Evolutionary conservation across 2,329 filamentous ascomycete species (phyloP).

Genomic region (Fusarium mundagurra): DNA sequence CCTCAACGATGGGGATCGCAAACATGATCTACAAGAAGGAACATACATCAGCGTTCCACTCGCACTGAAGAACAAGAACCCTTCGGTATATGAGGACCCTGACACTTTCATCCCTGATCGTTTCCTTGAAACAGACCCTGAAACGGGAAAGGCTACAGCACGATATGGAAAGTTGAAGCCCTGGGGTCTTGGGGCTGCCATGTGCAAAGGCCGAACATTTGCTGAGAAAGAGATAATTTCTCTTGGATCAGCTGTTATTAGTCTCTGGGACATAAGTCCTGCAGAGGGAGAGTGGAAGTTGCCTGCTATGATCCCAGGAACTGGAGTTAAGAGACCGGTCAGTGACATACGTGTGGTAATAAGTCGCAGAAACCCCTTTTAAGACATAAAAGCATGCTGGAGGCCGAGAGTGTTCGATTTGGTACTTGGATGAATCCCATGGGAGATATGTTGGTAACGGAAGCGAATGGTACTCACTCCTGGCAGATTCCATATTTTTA

Average conservation of each 20-base stretch:
- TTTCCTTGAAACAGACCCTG: conserved; percentile 22
- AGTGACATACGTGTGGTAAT: conserved; percentile 31
- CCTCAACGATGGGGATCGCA: conserved; percentile 8
- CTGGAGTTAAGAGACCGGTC: conserved; percentile 23
- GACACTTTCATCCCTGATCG: conserved; percentile 34
- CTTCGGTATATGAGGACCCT: conserved; percentile 28
- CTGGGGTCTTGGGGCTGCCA: conserved; percentile 33
- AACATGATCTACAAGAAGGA: conserved; percentile 30
- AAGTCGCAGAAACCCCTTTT: not conserved
- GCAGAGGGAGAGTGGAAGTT: conserved; percentile 17
- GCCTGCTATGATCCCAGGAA: conserved; percentile 21
- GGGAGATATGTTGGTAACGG: not conserved
- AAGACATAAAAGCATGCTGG: too few relatives aligned
- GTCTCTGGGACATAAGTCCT: conserved; percentile 29
- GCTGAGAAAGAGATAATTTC: conserved; percentile 39
- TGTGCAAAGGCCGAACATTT: conserved; percentile 41
- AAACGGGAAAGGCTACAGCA: conserved; percentile 16
- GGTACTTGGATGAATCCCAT: not conserved
- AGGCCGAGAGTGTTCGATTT: not conserved
- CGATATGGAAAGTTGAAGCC: conserved; percentile 37
- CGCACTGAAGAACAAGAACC: conserved; percentile 17
- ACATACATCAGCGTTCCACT: conserved; percentile 36
- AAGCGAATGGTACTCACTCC: not conserved
- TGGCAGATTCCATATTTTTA: not conserved
- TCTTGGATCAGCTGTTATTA: conserved; percentile 21